Conservation (phyloP, 768 basidiomycete genomes). For the Hypholoma sublateritium region DNA sequence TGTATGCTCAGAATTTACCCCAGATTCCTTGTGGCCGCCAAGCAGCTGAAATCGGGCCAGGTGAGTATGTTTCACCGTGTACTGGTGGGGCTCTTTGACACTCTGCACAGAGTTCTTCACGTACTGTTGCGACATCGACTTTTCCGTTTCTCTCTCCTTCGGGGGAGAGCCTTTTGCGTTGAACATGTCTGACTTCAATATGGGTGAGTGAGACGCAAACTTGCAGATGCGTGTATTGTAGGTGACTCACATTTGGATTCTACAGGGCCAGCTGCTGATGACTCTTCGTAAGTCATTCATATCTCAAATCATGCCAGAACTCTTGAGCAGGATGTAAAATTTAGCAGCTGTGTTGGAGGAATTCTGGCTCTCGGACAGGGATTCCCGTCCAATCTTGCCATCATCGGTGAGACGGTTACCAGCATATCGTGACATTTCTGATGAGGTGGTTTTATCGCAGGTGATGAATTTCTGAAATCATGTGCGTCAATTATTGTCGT, state of each 20-base stretch:
- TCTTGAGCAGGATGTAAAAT: not conserved
- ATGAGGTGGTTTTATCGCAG: conserved; percentile 21
- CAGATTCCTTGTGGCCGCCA: conserved; percentile 51
- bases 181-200: conserved; percentile 52
- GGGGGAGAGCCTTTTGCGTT: conserved; percentile 40
- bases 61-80: conserved; percentile 20
- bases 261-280: conserved; percentile 19
- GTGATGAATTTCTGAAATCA: conserved; percentile 66
- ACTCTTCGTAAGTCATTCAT: conserved; percentile 24
- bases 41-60: conserved; percentile 42
- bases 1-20: not conserved
- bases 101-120: conserved; percentile 45
- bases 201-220: conserved; percentile 33
- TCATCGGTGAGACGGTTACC: conserved; percentile 44
- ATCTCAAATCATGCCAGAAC: not conserved
- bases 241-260: not conserved
- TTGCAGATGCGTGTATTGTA: not conserved
- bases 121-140: conserved; percentile 46
- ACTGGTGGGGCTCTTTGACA: not conserved
- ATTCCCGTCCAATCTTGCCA: conserved; percentile 53
- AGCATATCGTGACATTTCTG: not conserved
- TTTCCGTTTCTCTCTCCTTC: conserved; percentile 43
- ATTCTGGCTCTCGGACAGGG: conserved; percentile 45
- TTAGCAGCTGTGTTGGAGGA: conserved; percentile 55
- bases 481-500: conserved; percentile 39